These are phyloP conservation scores for Amaranthus palmeri DNA, from an alignment of 148 eudicot species.

Conservation along the genomic window DNA sequence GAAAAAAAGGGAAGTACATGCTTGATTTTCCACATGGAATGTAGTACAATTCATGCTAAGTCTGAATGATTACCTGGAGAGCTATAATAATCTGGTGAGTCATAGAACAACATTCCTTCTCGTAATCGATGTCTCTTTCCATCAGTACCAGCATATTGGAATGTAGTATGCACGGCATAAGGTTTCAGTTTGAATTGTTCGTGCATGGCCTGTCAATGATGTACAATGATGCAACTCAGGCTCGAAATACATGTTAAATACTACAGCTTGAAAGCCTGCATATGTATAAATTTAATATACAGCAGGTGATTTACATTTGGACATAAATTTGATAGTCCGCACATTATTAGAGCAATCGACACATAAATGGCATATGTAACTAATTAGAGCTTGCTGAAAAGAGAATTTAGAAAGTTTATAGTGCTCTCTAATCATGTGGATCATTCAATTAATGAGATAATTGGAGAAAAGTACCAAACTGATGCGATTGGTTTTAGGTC, in stretches of 20 bases:
- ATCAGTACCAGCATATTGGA: constrained; percentile 88
- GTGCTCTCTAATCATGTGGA: background rate
- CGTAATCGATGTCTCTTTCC: constrained; percentile 95
- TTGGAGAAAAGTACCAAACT: no score
- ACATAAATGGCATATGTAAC: background rate
- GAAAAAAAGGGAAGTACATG: background rate
- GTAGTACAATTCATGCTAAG: background rate
- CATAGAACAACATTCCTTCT: constrained; percentile 88
- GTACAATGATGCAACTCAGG: constrained; percentile 1
- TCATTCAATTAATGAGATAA: no score
- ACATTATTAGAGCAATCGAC: background rate
- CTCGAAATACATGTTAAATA: background rate
- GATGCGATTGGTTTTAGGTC: no score
- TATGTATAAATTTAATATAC: background rate
- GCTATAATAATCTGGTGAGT: constrained; percentile 87
- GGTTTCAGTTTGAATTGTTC: constrained; percentile 85
- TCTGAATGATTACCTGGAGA: constrained; percentile 45
- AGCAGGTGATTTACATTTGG: background rate
- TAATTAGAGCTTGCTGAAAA: background rate
- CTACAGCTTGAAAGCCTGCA: background rate
- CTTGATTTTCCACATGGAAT: background rate
- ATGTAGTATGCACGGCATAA: constrained; percentile 94
- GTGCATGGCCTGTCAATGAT: constrained; percentile 58
- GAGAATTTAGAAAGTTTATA: background rate
- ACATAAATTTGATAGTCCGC: background rate